These are phyloP conservation scores for Raffaelea arxii DNA, from an alignment of 2,329 filamentous ascomycete genomes.

Conservation along the genomic window DNA sequence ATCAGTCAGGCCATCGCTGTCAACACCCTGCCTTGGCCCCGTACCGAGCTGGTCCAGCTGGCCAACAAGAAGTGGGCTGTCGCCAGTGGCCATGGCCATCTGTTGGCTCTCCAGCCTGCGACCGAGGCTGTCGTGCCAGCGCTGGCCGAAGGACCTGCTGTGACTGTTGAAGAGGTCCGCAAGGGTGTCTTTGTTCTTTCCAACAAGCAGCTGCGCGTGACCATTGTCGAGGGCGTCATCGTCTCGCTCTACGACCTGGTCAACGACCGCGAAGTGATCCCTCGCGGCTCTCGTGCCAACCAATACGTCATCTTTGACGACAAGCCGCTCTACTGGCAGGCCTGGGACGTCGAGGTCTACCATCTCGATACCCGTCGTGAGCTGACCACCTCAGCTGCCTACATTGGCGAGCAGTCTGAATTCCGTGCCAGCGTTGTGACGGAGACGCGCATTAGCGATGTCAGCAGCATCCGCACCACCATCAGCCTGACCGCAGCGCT, in stretches of 20 bases:
- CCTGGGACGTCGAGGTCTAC: conserved; percentile 96
- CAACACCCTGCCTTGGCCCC: conserved; percentile 82
- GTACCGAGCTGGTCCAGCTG: conserved; percentile 62
- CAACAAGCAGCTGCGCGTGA: conserved; percentile 67
- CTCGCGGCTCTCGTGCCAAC: conserved; percentile 67
- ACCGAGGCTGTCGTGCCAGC: too few relatives aligned
- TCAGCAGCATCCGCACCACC: conserved; percentile 78
- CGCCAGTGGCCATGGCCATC: conserved; percentile 45
- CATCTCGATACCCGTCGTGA: conserved; percentile 81
- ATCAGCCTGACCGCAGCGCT: conserved; percentile 67
- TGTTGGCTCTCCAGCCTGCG: conserved; percentile 39
- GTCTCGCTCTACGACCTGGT: conserved; percentile 72
- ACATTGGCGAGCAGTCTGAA: conserved; percentile 59
- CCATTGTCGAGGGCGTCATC: conserved; percentile 66
- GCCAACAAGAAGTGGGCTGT: conserved; percentile 43
- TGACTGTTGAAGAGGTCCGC: conserved; percentile 39
- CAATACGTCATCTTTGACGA: conserved; percentile 94
- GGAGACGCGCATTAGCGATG: conserved; percentile 76
- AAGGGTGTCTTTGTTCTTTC: conserved; percentile 65
- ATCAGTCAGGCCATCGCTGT: conserved; percentile 40
- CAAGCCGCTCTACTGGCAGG: conserved; percentile 95
- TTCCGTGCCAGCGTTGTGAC: conserved; percentile 76
- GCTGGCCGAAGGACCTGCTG: conserved; percentile 29
- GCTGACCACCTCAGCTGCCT: conserved; percentile 57
- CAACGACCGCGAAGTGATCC: conserved; percentile 67